Percentiles rank a stretch among this genome's conserved stretches.
These are phyloP conservation scores for Dothideomycetes sp. DNA, from an alignment of 2,329 filamentous ascomycete species.

Conservation along the genomic window DNA sequence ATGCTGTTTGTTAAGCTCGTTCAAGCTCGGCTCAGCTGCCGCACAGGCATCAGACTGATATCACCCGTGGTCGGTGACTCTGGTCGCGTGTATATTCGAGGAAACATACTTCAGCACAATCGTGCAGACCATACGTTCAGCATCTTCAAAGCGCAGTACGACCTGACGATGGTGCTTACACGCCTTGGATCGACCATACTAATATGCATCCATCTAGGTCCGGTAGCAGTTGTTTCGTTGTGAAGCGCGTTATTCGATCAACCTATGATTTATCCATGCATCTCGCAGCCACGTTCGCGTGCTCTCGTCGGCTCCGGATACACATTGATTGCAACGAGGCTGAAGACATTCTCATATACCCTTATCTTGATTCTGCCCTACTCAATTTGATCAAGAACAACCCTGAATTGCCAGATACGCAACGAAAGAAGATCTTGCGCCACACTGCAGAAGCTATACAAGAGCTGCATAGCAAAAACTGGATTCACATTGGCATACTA, in stretches of 20 bases:
- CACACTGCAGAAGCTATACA: slow-evolving; percentile 27
- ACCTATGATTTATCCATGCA: slow-evolving; percentile 27
- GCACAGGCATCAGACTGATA: slow-evolving; percentile 26
- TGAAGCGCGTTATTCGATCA: slow-evolving; percentile 26
- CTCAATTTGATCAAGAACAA: slow-evolving; percentile 28
- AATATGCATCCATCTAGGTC: too few relatives aligned
- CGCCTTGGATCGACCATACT: too few relatives aligned
- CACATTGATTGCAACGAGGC: slow-evolving; percentile 29
- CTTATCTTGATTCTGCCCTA: slow-evolving; percentile 27
- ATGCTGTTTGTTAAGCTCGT: too few relatives aligned
- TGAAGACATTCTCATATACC: slow-evolving; percentile 28
- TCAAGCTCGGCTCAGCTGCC: too few relatives aligned
- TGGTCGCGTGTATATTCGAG: slow-evolving; percentile 28
- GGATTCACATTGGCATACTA: slow-evolving; percentile 31
- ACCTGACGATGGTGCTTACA: slow-evolving; percentile 15
- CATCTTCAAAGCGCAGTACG: slow-evolving; percentile 30
- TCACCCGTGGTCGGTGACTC: slow-evolving; percentile 29
- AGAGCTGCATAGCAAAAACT: slow-evolving; percentile 30
- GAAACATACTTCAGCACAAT: slow-evolving; percentile 25
- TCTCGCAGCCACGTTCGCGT: slow-evolving; percentile 26
- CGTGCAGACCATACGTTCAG: slow-evolving; percentile 21
- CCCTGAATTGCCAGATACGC: slow-evolving; percentile 21
- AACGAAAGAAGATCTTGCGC: slow-evolving; percentile 29
- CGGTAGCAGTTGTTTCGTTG: slow-evolving; percentile 24
- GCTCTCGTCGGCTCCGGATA: slow-evolving; percentile 28